Evolutionary conservation across 2,329 filamentous ascomycete genomes (phyloP), one percentile per base, ranked within the genome.

Genomic region (Talaromyces albobiverticillius): DNA sequence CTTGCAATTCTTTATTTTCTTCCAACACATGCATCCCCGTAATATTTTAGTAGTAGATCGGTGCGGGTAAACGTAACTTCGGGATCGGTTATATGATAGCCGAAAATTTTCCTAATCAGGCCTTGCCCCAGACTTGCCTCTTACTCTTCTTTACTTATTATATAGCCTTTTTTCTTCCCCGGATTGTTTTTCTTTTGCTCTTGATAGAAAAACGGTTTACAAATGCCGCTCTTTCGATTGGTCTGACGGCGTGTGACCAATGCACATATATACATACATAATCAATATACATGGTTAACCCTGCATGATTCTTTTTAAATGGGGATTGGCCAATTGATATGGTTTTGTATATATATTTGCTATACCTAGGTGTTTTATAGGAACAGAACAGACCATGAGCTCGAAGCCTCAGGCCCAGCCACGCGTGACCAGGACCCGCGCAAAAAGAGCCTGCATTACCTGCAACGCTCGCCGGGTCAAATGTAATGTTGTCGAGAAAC

Each of bases 391-490:
- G 8, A 8, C 10, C 11, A 55, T 56, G 54, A 56, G 54, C 16
- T 40, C 54, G 11, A 53, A 49, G n/a, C 18, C 49, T 6, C 54
- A 47, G 25, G 2, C 47, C 4, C 54, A 40, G 51, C 18, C 16
- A 11, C 54, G 49, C 13, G 29, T 42, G 26, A 32, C 40, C 16
- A 59, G 62, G 4, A 63, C 60, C 7, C 69, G 75, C 42, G 74
- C 75, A 26, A 74, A 72, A 55, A 64, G 73, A 54, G 74, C 75
- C 7, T 78, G 75, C 56, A 64, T 70, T 34, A 68, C 70, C 22
- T 77, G 75, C 57, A 76, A 77, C 54, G 63, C 71, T n/a, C 71
- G 73, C 29, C 68, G 74, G 31, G 74, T 77, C 32, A 73, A 73
- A 50, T 78, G 75, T 57, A 71, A 77, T 64, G 75, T 76, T n/a